phyloP scores from a whole-genome alignment of 805 yeast species.

The Suhomyces canberraensis region DNA sequence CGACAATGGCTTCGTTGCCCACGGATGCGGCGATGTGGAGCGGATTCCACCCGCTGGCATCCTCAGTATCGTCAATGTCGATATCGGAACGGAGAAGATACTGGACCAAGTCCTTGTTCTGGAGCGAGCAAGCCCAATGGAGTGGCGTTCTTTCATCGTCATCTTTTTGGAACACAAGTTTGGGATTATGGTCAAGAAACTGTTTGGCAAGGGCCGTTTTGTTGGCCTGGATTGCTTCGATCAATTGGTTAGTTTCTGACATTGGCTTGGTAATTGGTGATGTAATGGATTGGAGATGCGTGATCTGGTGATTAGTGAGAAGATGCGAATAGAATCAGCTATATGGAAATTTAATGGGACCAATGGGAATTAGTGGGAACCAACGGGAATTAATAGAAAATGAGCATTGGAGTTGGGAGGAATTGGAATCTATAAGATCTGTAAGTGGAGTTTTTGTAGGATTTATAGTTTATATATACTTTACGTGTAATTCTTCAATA shows the following conservation, averaged over 20 bases:
- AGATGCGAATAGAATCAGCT: no score
- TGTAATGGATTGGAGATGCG: no score
- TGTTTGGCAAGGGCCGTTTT: constrained; percentile 50
- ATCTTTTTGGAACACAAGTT: constrained; percentile 49
- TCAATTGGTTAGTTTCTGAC: constrained; percentile 27
- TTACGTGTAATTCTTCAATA: no score
- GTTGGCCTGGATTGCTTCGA: constrained; percentile 66
- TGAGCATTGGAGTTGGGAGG: no score
- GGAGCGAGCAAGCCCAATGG: constrained; percentile 83
- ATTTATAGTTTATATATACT: no score
- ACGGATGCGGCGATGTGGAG: constrained; percentile 77
- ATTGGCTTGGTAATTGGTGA: not conserved
- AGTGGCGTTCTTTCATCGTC: constrained; percentile 76
- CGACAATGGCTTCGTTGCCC: constrained; percentile 57
- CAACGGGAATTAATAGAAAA: no score
- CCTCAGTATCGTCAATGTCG: constrained; percentile 67
- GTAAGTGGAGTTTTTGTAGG: no score
- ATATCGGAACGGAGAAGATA: constrained; percentile 32
- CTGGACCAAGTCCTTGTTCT: constrained; percentile 51
- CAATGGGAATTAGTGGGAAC: no score
- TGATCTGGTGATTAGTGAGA: no score
- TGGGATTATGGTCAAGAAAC: constrained; percentile 49
- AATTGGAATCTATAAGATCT: no score
- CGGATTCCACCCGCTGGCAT: constrained; percentile 86
- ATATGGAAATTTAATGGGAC: no score